Percentiles rank a stretch among this genome's conserved stretches.
These are phyloP conservation scores for Calonectria honghensis DNA, from an alignment of 2,329 filamentous ascomycete species.

Conservation along the genomic window DNA sequence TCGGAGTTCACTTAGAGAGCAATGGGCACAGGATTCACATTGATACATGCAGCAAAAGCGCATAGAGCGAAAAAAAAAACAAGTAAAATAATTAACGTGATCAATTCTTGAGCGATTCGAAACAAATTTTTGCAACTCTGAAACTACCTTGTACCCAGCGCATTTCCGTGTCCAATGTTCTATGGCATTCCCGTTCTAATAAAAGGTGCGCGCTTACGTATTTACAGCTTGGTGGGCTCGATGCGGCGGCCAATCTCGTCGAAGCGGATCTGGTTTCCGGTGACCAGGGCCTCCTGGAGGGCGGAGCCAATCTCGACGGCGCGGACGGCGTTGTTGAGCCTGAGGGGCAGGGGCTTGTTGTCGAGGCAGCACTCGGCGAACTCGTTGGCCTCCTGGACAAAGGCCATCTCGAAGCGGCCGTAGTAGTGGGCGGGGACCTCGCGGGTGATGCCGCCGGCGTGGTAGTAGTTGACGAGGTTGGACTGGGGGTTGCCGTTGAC, in stretches of 20 bases:
- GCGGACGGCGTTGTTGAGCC: conserved; percentile 37
- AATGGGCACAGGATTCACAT: conserved; percentile 40
- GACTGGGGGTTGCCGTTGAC: conserved; percentile 75
- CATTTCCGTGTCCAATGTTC: background rate
- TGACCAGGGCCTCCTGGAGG: conserved; percentile 38
- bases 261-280: conserved; percentile 36
- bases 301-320: conserved; percentile 41
- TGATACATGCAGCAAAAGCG: background rate
- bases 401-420: conserved; percentile 76
- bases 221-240: conserved; percentile 39
- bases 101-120: conserved; percentile 4
- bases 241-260: conserved; percentile 40
- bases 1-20: conserved; percentile 37
- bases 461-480: conserved; percentile 73
- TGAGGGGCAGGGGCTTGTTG: conserved; percentile 61
- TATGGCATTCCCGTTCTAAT: background rate
- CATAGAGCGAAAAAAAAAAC: background rate
- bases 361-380: conserved; percentile 73
- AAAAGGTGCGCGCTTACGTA: background rate
- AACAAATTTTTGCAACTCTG: background rate
- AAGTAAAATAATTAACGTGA: conserved; percentile 19
- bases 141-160: conserved; percentile 6
- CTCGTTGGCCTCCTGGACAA: conserved; percentile 77
- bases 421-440: conserved; percentile 78
- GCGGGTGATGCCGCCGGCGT: conserved; percentile 66